Evolutionary conservation across 495 filamentous ascomycete genomes (phyloP).

Genomic region (Xylaria flabelliformis): DNA sequence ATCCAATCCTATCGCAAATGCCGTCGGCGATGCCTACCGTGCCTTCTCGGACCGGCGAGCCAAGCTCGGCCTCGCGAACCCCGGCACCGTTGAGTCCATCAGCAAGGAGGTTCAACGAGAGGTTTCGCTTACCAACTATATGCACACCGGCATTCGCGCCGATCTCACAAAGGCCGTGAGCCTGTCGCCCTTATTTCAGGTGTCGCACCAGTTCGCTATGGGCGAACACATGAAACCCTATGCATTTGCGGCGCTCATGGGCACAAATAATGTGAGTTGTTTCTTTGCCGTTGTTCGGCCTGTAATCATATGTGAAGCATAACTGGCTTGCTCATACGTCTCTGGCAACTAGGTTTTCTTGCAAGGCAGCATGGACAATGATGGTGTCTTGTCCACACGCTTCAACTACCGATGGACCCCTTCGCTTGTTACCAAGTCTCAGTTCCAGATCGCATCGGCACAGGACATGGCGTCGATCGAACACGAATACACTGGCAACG

Average conservation of each 20-base stretch:
- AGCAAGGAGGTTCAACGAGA: conserved; percentile 92
- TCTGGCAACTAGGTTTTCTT: conserved; percentile 78
- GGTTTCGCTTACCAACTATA: conserved; percentile 91
- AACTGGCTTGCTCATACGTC: conserved; percentile 18
- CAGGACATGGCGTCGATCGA: conserved; percentile 87
- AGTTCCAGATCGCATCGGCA: conserved; percentile 70
- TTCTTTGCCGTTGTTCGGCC: neutral
- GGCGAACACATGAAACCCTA: conserved; percentile 91
- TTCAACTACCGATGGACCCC: conserved; percentile 89
- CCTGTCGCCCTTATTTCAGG: conserved; percentile 91
- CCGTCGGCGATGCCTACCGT: conserved; percentile 77
- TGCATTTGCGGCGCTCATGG: conserved; percentile 90
- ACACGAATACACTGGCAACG: conserved; percentile 88
- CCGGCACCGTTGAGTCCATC: conserved; percentile 90
- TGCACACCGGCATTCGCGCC: conserved; percentile 92
- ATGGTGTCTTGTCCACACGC: conserved; percentile 78
- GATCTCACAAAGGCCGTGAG: conserved; percentile 96
- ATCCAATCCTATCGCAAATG: conserved; percentile 72
- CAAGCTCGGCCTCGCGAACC: conserved; percentile 86
- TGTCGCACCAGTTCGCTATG: conserved; percentile 95
- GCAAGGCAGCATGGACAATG: conserved; percentile 93
- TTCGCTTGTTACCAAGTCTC: conserved; percentile 79
- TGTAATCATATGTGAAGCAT: neutral
- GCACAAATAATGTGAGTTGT: conserved; percentile 80
- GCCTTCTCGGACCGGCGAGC: conserved; percentile 85